Percentiles rank a stretch among this genome's conserved stretches.
phyloP scores from a whole-genome alignment of 2,329 filamentous ascomycete species.

The Penicillium sp. region DNA sequence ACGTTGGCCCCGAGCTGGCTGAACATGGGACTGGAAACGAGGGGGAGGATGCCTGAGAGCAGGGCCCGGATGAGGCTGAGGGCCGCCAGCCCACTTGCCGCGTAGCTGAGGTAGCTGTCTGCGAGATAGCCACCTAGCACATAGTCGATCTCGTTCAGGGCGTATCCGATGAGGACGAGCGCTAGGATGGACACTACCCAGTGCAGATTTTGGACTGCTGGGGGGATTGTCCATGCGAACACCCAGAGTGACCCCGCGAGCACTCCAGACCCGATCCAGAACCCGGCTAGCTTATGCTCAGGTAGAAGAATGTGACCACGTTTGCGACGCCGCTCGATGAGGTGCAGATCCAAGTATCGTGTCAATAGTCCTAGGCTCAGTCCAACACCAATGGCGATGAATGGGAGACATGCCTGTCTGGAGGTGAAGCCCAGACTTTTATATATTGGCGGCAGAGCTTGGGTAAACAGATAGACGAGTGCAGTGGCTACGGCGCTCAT shows the following conservation, averaged over 20 bases:
- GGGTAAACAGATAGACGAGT: conserved; percentile 56
- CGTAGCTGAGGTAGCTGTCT: conserved; percentile 51
- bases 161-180: conserved; percentile 51
- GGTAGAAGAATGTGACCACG: conserved; percentile 35
- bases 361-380: conserved; percentile 47
- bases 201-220: conserved; percentile 34
- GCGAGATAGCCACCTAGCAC: conserved; percentile 49
- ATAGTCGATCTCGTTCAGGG: conserved; percentile 51
- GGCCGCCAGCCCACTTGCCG: conserved; percentile 49
- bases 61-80: conserved; percentile 45
- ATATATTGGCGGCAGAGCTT: conserved; percentile 50
- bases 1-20: conserved; percentile 41
- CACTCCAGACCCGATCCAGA: conserved; percentile 50
- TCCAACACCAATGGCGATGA: conserved; percentile 44
- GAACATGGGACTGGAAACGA: conserved; percentile 49
- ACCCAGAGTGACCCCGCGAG: conserved; percentile 52
- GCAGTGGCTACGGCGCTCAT: conserved; percentile 51
- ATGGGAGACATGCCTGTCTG: conserved; percentile 40
- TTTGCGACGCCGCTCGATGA: conserved; percentile 33
- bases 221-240: conserved; percentile 55
- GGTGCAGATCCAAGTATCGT: conserved; percentile 46
- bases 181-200: conserved; percentile 48
- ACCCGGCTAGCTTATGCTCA: conserved; percentile 56
- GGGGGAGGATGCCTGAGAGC: conserved; percentile 44
- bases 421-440: conserved; percentile 37